Conservation (phyloP, 2,329 filamentous ascomycete genomes). For the Neophaeococcomyces aloes region DNA sequence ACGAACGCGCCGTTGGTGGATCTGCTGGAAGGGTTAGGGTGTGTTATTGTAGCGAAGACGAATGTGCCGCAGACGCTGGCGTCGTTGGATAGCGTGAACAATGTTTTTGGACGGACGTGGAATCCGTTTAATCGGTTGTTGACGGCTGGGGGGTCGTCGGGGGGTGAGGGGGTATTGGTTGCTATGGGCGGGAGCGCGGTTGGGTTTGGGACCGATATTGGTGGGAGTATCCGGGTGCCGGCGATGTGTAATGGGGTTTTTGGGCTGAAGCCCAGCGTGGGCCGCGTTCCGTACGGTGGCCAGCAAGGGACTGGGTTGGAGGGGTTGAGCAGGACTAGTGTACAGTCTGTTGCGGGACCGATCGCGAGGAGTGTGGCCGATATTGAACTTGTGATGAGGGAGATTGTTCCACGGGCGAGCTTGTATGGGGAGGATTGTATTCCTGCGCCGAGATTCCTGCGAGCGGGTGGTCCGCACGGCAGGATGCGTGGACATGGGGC, state of each 20-base stretch:
- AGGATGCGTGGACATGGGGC: conserved; percentile 10
- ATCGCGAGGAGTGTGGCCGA: conserved; percentile 32
- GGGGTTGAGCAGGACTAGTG: conserved; percentile 40
- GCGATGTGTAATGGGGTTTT: conserved; percentile 44
- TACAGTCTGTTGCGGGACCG: conserved; percentile 39
- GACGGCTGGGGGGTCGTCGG: conserved; percentile 54
- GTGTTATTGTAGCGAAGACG: conserved; percentile 60
- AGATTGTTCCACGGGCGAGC: conserved; percentile 42
- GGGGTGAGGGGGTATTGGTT: conserved; percentile 53
- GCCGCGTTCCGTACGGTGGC: conserved; percentile 42
- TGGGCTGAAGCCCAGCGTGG: conserved; percentile 40
- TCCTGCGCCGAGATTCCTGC: not conserved
- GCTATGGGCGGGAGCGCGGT: conserved; percentile 49
- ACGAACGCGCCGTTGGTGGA: conserved; percentile 49
- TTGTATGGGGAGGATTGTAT: conserved; percentile 42
- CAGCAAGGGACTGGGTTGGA: conserved; percentile 39
- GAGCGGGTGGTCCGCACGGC: not conserved
- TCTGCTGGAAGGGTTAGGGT: conserved; percentile 49
- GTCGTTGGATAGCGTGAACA: conserved; percentile 49
- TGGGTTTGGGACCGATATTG: conserved; percentile 54
- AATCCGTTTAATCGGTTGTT: conserved; percentile 53
- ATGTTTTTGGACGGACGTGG: conserved; percentile 47
- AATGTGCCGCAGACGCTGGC: conserved; percentile 53
- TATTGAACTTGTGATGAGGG: conserved; percentile 38
- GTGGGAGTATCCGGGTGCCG: conserved; percentile 36